Evolutionary conservation across 306 rosid genomes (phyloP), one percentile per base, ranked within the genome.

Genomic region (Herpetospermum pedunculosum): DNA sequence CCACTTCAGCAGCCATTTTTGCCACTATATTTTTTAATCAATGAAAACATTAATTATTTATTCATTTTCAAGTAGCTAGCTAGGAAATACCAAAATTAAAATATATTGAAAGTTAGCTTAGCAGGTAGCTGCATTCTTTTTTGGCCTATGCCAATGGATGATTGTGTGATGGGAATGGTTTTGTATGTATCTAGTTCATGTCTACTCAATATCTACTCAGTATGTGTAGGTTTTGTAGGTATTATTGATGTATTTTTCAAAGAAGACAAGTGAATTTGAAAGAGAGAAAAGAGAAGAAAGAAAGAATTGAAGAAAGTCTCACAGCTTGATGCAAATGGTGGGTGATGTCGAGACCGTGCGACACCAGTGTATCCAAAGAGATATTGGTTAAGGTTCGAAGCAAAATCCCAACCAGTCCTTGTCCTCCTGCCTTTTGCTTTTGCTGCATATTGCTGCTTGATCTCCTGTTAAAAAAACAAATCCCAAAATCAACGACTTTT

Each of bases 1-100:
- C 96, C 99, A 92, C 76, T 81, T 85, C 48, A 84, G 60, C 43
- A 95, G 79, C 97, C 96, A 95, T 67, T 88, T 85, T 75, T 79
- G 78, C 99, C 97, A 95, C 96, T 95, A 52, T 16, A 60, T 54
- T 49, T 54, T 49, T 21, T 30, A 10, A 7, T 43, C 35, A 40
- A 70, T 28, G 70, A 64, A 58, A 6, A 9, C 9, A 1, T 12
- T 40, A 12, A 55, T 25, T 11, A 13, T 34, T 25, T 11, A 13
- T 34, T 19, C n/a, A 58, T 18, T 34, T 62, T 13, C 41, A 57
- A 10, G 18, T 57, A 11, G 29, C 18, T n/a, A n/a, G n/a, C n/a
- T n/a, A n/a, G n/a, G n/a, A 28, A 11, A 29, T 57, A 32, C 21
- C 8, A 60, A 62, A 62, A 5, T 18, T 43, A 15, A 34, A 59